phyloP scores from a whole-genome alignment of 163 green algal genomes.

The Chlamydomonas reinhardtii region DNA sequence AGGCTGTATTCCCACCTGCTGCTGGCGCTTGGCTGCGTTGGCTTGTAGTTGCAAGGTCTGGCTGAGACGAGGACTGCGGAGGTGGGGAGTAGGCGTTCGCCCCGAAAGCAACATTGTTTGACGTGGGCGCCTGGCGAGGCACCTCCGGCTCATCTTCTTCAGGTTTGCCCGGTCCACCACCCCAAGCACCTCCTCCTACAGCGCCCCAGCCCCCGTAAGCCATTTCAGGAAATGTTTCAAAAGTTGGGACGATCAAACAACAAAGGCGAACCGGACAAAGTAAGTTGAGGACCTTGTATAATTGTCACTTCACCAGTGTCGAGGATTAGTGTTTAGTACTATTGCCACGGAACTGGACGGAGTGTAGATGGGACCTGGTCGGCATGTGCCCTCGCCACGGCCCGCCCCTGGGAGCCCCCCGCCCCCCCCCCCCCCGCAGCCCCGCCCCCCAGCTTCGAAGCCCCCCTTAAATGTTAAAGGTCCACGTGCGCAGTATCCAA shows the following conservation, averaged over 20 bases:
- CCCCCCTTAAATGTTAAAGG: too few species aligned
- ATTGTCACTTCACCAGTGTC: too few species aligned
- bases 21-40: not conserved
- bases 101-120: too few species aligned
- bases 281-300: not conserved
- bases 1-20: slow-evolving; percentile 9
- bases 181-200: slow-evolving; percentile 28
- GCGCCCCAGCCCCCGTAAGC: slow-evolving; percentile 32
- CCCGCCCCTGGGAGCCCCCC: too few species aligned
- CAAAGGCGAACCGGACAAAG: not conserved
- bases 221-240: not conserved
- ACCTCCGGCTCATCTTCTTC: not conserved
- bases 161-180: not conserved
- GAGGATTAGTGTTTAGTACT: too few species aligned
- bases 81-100: not conserved
- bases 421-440: too few species aligned
- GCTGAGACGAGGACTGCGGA: not conserved
- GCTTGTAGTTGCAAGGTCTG: slow-evolving; percentile 8
- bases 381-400: too few species aligned
- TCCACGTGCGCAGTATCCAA: too few species aligned
- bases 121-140: not conserved
- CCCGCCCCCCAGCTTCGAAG: too few species aligned
- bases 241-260: too few species aligned
- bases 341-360: too few species aligned
- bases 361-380: too few species aligned